Base-by-base conservation (phyloP, 1,284 basidiomycete genomes). In the Cutaneotrichosporon sp. region DNA sequence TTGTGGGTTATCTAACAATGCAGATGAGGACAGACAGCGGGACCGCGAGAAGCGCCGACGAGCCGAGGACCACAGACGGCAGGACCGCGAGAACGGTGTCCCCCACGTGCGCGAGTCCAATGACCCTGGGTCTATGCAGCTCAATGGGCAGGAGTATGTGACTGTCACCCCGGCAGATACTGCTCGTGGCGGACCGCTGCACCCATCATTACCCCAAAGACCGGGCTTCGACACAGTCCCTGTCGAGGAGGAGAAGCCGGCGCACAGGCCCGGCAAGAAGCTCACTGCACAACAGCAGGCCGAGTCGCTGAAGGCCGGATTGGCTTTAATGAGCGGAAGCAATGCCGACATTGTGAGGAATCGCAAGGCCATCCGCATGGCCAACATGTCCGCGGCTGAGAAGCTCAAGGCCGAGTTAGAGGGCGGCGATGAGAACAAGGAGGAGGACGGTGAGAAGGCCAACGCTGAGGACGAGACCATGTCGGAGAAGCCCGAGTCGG, bases 361-460 rank as follows among this genome's bases (percentile, higher is more conserved):
- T 70, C 83, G 90, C 52, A 81, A 82, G 61, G 88, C 88, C 20
- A 90, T 94, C 61, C 84, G 93, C 53, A 86, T 96, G 82, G 94
- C 93, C 14, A 97, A 98, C 70, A 84, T 97, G 81, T 90, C 84
- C 75, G 94, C 94, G 39, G 93, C 92, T 52, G 89, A 97, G 68
- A 83, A 86, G 70, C 79, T 98, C 62, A 93, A 90, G 75, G 92
- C 91, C 47, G 89, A 97, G 75, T 76, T 98, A 60, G 82, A 84
- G 55, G 85, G 85, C 33, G 61, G 52, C 10, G 55, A 56, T 50
- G 62, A 55, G 27, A 51, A 24, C 25, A 59, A 55, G 47, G 37
- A 35, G 4, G 62, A 51, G 3, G 55, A 12, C 19, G 51, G 49
- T 17, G 61, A 61, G 11, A 62, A 57, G 22, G 41, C 37, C 20